Percentiles rank a stretch among this genome's conserved stretches.
These are phyloP conservation scores for Rhododendron vialii DNA, from an alignment of 148 eudicot species.

Conservation along the genomic window DNA sequence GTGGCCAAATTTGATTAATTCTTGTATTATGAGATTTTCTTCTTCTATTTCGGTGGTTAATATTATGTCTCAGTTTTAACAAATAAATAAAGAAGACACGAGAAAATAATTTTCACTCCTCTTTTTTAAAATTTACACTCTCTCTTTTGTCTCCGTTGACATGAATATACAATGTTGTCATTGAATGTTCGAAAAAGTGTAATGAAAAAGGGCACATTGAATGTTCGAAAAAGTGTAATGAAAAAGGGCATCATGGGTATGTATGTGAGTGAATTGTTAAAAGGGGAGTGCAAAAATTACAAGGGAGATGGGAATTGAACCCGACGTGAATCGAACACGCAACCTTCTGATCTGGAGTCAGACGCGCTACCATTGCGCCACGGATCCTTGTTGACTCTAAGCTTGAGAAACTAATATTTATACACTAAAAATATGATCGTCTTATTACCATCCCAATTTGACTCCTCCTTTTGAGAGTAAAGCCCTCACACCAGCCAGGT, in stretches of 20 bases:
- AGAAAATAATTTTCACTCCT: not conserved
- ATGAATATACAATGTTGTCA: too few species aligned
- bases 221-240: not conserved
- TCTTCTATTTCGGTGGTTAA: not conserved
- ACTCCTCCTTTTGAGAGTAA: too few species aligned
- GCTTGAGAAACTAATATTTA: too few species aligned
- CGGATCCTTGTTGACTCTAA: not conserved
- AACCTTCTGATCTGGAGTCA: constrained; percentile 27
- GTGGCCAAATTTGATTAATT: not conserved
- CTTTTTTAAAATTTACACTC: too few species aligned
- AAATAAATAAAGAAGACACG: not conserved
- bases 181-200: not conserved
- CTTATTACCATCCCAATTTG: too few species aligned
- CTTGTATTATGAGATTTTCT: not conserved
- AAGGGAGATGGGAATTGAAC: not conserved
- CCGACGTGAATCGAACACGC: constrained; percentile 28
- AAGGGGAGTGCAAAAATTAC: too few species aligned
- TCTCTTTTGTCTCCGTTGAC: not conserved
- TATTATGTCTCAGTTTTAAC: not conserved
- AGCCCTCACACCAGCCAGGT: too few species aligned
- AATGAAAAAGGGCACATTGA: not conserved
- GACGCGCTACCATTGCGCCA: constrained; percentile 30
- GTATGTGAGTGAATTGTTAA: too few species aligned
- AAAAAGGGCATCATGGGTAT: too few species aligned
- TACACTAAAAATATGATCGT: not conserved